These are phyloP conservation scores for Haplographium delicatum DNA, from an alignment of 495 filamentous ascomycete genomes.

Conservation along the genomic window DNA sequence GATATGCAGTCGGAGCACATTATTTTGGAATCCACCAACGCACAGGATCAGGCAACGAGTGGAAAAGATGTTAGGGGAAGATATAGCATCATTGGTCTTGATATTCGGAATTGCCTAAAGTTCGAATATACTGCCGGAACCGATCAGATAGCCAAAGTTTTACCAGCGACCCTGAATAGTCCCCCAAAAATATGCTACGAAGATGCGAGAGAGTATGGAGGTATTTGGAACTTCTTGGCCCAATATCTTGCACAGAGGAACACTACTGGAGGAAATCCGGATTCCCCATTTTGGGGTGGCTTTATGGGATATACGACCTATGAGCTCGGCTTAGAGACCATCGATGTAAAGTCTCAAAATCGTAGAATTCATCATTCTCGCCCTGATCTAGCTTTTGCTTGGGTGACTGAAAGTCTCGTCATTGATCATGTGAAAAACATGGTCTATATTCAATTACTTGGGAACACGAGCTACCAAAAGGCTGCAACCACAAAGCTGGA, in stretches of 20 bases:
- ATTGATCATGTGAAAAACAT: constrained; percentile 62
- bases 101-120: constrained; percentile 44
- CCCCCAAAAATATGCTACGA: background rate
- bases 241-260: constrained; percentile 50
- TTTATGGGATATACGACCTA: constrained; percentile 89
- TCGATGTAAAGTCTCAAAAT: constrained; percentile 39
- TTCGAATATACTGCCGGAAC: constrained; percentile 49
- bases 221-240: constrained; percentile 52
- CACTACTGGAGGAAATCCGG: constrained; percentile 28
- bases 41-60: constrained; percentile 5
- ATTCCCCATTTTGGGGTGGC: constrained; percentile 74
- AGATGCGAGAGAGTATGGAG: constrained; percentile 33
- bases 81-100: constrained; percentile 63
- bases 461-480: background rate
- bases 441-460: constrained; percentile 62
- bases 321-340: constrained; percentile 68
- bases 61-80: constrained; percentile 44
- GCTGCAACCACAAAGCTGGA: constrained; percentile 26
- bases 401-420: constrained; percentile 74
- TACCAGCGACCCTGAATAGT: constrained; percentile 1
- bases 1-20: constrained; percentile 12
- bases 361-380: constrained; percentile 30
- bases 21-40: constrained; percentile 26
- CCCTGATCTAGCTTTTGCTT: constrained; percentile 72
- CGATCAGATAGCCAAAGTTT: constrained; percentile 28